A percentile compares a stretch with the other conserved stretches of the same genome.
Evolutionary conservation across 495 filamentous ascomycete species (phyloP).

Genomic region (Annulohypoxylon bovei): DNA sequence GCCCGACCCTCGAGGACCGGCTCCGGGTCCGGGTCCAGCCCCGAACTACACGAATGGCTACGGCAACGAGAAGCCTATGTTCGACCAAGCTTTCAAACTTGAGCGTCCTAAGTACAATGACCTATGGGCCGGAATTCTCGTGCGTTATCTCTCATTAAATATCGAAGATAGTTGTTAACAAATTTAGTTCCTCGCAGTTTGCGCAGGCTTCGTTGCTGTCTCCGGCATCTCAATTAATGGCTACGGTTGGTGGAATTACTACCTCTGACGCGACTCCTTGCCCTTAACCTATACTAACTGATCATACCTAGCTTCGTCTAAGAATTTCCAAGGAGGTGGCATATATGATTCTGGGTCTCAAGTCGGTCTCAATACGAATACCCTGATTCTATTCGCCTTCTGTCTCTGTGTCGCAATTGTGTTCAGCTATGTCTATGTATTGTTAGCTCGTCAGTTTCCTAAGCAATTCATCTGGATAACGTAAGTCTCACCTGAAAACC

Average conservation of each 20-base stretch:
- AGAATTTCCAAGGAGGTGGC: slow-evolving; percentile 74
- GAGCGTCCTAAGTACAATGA: slow-evolving; percentile 89
- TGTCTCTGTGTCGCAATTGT: slow-evolving; percentile 75
- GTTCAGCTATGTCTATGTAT: slow-evolving; percentile 79
- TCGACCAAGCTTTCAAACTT: slow-evolving; percentile 82
- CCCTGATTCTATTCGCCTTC: slow-evolving; percentile 83
- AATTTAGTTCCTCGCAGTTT: slow-evolving; percentile 72
- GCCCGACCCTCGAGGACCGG: slow-evolving; percentile 26
- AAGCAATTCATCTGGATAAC: slow-evolving; percentile 93
- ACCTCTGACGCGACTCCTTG: not conserved
- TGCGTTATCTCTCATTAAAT: slow-evolving; percentile 48
- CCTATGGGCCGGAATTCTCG: slow-evolving; percentile 83
- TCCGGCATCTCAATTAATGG: slow-evolving; percentile 80
- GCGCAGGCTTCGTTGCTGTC: slow-evolving; percentile 79
- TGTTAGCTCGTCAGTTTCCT: slow-evolving; percentile 79
- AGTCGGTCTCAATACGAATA: slow-evolving; percentile 82
- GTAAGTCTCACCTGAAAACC: slow-evolving; percentile 55
- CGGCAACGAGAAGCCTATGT: slow-evolving; percentile 63
- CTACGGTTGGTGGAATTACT: slow-evolving; percentile 62
- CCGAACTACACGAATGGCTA: slow-evolving; percentile 30
- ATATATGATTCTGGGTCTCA: slow-evolving; percentile 76
- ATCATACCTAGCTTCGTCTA: slow-evolving; percentile 58
- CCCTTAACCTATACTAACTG: not conserved
- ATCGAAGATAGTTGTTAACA: not conserved
- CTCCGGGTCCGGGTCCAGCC: slow-evolving; percentile 28